Conservation (phyloP, 345 rosid genomes). For the Reutealis trisperma region DNA sequence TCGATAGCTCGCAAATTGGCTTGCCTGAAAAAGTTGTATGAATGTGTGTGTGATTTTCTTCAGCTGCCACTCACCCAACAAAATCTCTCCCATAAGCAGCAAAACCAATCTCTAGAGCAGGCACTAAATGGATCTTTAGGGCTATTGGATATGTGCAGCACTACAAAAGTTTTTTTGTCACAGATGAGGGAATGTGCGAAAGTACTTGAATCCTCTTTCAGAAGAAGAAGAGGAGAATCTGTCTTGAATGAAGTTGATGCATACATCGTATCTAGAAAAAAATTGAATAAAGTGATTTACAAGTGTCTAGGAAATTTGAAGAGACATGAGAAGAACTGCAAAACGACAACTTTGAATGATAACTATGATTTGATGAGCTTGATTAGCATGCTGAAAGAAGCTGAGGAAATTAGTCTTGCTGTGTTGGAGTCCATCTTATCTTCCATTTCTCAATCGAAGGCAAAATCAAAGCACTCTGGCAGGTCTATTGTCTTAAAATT, state of each 20-base stretch:
- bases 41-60: neutral
- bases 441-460: constrained; percentile 10
- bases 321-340: neutral
- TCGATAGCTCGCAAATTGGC: neutral
- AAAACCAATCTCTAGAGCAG: neutral
- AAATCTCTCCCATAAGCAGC: neutral
- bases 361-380: neutral
- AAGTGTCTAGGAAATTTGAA: constrained; percentile 1
- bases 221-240: neutral
- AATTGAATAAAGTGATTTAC: neutral
- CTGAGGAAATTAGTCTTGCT: constrained; percentile 20
- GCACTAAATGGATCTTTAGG: constrained; percentile 1
- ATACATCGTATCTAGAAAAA: neutral
- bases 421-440: constrained; percentile 22
- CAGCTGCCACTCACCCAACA: constrained; percentile 8
- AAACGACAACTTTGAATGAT: neutral
- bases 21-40: neutral
- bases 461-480: constrained; percentile 17
- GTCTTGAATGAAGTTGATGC: neutral
- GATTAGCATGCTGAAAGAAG: neutral
- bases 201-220: constrained; percentile 10
- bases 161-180: neutral
- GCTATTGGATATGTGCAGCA: constrained; percentile 7
- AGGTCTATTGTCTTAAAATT: constrained; percentile 25
- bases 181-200: constrained; percentile 6